Base-by-base conservation (phyloP, 164 flowering plant species). In the Taxillus chinensis region DNA sequence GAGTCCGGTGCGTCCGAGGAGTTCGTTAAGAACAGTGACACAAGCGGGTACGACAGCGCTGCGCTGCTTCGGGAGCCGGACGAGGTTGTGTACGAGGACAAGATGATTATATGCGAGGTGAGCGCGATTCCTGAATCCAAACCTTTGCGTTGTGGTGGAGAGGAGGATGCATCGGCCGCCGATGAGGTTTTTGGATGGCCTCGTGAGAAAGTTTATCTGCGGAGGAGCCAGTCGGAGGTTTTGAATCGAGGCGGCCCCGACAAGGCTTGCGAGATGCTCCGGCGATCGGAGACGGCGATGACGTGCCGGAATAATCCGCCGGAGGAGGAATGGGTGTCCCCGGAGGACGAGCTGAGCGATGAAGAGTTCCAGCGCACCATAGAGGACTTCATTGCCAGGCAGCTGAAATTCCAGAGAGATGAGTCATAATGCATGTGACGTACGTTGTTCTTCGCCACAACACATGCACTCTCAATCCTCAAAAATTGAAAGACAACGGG, bases 241-340 rank as follows among this genome's bases (percentile, higher is more conserved):
- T 53, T 74, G 55, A 62, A 58, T 51, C 60, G 61, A 13, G 68
- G 62, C 12, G 5, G 41, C 2, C 9, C 5, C 14, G 63, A 67
- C 57, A 55, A 67, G 27, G 45, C 52, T 2, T 14, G n/a, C 1
- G 43, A 45, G 43, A 46, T 59, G 59, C 74, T 86, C 16, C 77
- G 78, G 64, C 73, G 82, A 54, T 82, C 83, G 65, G 87, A 79
- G 71, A 80, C 86, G 11, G 85, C 79, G 64, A 74, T 46, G 9
- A n/a, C 5, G 0, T 3, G 37, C 60, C 66, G 62, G 15, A 61
- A 48, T 66, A 14, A 41, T 42, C 39, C 27, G 41, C 45, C 58
- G 27, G 27, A 27, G 27, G 27, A 27, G 5, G 68, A 54, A 46
- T 68, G 41, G 66, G 13, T 39, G 54, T 39, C 49, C 17, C 56